Evolutionary conservation across 1,284 basidiomycete genomes (phyloP).

Genomic region (Heterobasidion parviporum): DNA sequence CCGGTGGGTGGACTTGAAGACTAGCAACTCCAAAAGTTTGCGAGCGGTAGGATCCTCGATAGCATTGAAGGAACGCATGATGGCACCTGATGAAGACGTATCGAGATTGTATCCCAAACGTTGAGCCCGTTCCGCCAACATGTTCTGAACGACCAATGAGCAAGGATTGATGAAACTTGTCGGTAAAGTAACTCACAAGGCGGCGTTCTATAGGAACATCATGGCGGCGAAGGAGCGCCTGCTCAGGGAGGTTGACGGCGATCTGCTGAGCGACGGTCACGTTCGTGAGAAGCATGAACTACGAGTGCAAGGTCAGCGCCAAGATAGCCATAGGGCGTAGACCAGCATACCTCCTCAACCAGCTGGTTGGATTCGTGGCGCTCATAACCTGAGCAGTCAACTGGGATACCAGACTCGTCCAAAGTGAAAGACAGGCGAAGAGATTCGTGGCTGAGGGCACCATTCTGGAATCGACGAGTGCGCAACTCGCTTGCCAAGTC

Average conservation of each 20-base stretch:
- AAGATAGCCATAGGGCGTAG: background rate
- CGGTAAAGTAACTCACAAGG: slow-evolving; percentile 43
- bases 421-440: slow-evolving; percentile 73
- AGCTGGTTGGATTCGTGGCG: slow-evolving; percentile 71
- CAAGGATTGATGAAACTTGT: background rate
- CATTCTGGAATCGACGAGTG: slow-evolving; percentile 69
- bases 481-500: slow-evolving; percentile 71
- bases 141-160: slow-evolving; percentile 39
- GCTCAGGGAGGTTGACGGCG: slow-evolving; percentile 89
- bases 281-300: slow-evolving; percentile 95
- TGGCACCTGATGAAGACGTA: slow-evolving; percentile 66
- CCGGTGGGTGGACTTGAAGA: slow-evolving; percentile 83
- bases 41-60: slow-evolving; percentile 70
- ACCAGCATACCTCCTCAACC: slow-evolving; percentile 73
- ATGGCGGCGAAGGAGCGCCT: slow-evolving; percentile 90
- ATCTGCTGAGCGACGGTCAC: slow-evolving; percentile 87
- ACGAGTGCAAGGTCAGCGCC: background rate
- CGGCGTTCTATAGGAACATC: slow-evolving; percentile 90
- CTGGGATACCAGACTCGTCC: slow-evolving; percentile 77
- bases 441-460: slow-evolving; percentile 72
- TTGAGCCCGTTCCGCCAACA: slow-evolving; percentile 73
- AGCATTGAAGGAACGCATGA: slow-evolving; percentile 78
- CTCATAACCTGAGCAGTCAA: slow-evolving; percentile 67
- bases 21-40: slow-evolving; percentile 71
- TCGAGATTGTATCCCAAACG: slow-evolving; percentile 84